A percentile compares a stretch with the other conserved stretches of the same genome.
phyloP scores from a whole-genome alignment of 352 stramenopile species.

The Globisporangium megalacanthum region DNA sequence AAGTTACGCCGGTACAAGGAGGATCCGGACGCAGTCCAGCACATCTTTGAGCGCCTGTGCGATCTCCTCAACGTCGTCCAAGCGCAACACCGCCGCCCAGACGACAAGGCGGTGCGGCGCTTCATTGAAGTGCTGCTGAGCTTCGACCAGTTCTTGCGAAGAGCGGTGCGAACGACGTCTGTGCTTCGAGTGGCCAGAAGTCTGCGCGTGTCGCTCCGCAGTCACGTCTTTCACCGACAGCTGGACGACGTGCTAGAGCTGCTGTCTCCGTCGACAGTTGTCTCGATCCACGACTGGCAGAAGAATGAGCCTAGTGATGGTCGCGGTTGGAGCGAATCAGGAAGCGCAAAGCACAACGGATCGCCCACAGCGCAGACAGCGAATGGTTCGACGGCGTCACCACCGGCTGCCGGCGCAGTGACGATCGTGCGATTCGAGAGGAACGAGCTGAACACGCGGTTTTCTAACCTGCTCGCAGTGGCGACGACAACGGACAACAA shows the following conservation, averaged over 20 bases:
- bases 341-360: background rate
- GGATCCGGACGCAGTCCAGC: background rate
- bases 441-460: background rate
- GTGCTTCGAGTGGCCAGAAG: background rate
- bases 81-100: background rate
- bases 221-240: background rate
- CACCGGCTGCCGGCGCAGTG: background rate
- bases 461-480: no score
- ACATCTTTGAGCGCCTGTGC: slow-evolving; percentile 1
- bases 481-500: background rate
- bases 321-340: background rate
- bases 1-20: background rate
- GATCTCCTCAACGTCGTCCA: background rate
- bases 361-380: no score
- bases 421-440: background rate
- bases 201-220: background rate
- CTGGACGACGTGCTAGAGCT: background rate
- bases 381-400: background rate
- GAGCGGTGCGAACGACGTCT: no score
- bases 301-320: background rate
- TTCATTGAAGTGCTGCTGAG: slow-evolving; percentile 4
- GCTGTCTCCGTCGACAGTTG: background rate
- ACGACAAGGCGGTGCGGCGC: background rate
- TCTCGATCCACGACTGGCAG: background rate
- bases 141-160: slow-evolving; percentile 2